These are phyloP conservation scores for Pythium angustatum DNA, from an alignment of 352 stramenopile genomes.

Conservation along the genomic window DNA sequence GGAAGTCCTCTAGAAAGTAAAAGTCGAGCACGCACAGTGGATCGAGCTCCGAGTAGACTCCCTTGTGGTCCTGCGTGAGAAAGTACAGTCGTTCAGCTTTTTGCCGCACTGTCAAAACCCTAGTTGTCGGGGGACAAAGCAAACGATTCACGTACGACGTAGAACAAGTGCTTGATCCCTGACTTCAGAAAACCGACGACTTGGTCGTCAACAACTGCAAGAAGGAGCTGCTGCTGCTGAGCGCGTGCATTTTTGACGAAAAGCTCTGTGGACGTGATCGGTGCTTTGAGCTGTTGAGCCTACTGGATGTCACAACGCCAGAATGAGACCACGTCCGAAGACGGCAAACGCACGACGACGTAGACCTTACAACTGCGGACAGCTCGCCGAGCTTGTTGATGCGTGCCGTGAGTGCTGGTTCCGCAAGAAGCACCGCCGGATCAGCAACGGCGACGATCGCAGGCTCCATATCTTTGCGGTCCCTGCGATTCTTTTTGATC, in stretches of 20 bases:
- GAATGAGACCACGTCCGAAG: not conserved
- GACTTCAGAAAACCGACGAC: conserved; percentile 66
- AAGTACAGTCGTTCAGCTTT: too few species aligned
- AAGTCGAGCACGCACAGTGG: conserved; percentile 82
- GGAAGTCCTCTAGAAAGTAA: conserved; percentile 54
- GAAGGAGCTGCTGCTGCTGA: conserved; percentile 45
- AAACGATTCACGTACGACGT: conserved; percentile 44
- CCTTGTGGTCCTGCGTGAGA: conserved; percentile 53
- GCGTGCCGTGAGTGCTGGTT: conserved; percentile 25
- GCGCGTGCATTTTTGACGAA: conserved; percentile 31
- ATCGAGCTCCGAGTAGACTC: conserved; percentile 71
- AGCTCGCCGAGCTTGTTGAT: conserved; percentile 47
- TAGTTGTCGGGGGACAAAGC: not conserved
- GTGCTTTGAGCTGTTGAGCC: conserved; percentile 59
- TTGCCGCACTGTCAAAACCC: too few species aligned
- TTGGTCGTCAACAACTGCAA: conserved; percentile 32
- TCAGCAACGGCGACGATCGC: conserved; percentile 18
- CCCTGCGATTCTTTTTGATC: not conserved
- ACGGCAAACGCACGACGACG: not conserved
- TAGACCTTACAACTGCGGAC: conserved; percentile 43
- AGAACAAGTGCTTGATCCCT: conserved; percentile 75
- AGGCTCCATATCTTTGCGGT: conserved; percentile 6
- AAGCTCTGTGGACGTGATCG: conserved; percentile 58
- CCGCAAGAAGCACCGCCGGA: conserved; percentile 25
- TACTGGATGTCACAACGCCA: conserved; percentile 20